Base-by-base conservation (phyloP, 2,329 filamentous ascomycete genomes). In the Talaromyces atroroseus region DNA sequence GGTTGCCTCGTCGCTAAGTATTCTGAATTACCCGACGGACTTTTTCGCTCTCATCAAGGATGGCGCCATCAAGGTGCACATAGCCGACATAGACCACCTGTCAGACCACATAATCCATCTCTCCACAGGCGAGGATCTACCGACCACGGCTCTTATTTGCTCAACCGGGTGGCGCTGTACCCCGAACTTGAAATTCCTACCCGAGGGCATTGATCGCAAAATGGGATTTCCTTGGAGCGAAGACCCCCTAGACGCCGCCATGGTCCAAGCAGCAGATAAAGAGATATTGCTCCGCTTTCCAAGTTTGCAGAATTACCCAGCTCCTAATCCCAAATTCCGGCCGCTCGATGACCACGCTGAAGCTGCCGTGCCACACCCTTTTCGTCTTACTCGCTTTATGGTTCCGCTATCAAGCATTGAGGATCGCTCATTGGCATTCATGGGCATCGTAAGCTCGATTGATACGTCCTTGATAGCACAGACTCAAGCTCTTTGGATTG, bases 401-500 rank as follows among this genome's bases (percentile, higher is more conserved):
- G 71, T 78, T 0, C 79, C 79, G 0, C 63, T 74, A 0, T 69
- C 75, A 0, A 68, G 76, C 8, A 60, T 70, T 6, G 68, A 68
- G 3, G 68, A 73, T 20, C 73, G 75, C 18, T 76, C 75, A 2
- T 66, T 81, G 5, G 78, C 76, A 5, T 82, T 82, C 61, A 60
- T 76, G 21, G 79, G 80, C 26, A 70, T 79, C 49, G 65, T 76
- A 18, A 74, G 71, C 61, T 77, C 75, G 58, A 69, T 79, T 56
- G 74, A 74, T 61, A 80, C 76, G 36, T 63, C 71, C 1, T 61
- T 77, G 26, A 63, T 77, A 3, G 71, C 78, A 6, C 77, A 81
- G 53, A 62, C 76, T 2, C 76, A 80, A 52, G 80, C 81, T 0
- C 73, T 88, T 2, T 88, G 85, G 85, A 77, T 87, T 29, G 75